Evolutionary conservation across 331 rosid genomes (phyloP), one percentile per base, ranked within the genome.

Genomic region (Cydonia oblonga): DNA sequence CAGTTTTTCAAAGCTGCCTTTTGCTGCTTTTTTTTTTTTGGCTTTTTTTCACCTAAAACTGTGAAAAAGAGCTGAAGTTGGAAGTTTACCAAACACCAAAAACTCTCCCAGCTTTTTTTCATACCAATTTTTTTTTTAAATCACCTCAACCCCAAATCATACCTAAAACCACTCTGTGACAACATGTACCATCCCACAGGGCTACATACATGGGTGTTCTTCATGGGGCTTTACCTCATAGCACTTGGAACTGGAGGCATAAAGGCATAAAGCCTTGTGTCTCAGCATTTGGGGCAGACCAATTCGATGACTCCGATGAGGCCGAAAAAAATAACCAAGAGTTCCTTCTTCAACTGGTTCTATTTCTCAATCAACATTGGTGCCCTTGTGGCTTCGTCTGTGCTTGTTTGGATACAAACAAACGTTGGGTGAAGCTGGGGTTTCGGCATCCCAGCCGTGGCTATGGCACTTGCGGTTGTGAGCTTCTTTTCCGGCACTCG

Each of bases 401-500:
- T 81, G 54, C 73, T 81, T 44, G 87, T 87, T 38, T 80, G 89
- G 91, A 72, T 85, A 62, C 89, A 87, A 60, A 82, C 68, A 72
- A 83, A 87, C 65, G 87, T 81, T 9, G 89, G 87, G 1, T 87
- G 86, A 83, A 84, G 87, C 6, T 61, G 83, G 81, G 91, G 89
- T 10, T 87, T 82, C 77, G 89, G 87, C 40, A 72, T 87, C 18
- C 87, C 91, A 25, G 66, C 78, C 3, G 76, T 80, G 30, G 80
- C 81, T 15, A 87, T 85, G 78, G 76, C 79, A 66, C 70, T 87
- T 58, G 89, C 86, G 14, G 75, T 81, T 65, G 70, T 74, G 56
- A 80, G 79, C 66, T 82, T 87, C 80, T 80, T 84, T 63, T 52
- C 64, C 32, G 84, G 89, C 11, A 84, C 87, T 23, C 70, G 1